Evolutionary conservation across 129 eudicot species (phyloP).

Genomic region (Arctium minus): DNA sequence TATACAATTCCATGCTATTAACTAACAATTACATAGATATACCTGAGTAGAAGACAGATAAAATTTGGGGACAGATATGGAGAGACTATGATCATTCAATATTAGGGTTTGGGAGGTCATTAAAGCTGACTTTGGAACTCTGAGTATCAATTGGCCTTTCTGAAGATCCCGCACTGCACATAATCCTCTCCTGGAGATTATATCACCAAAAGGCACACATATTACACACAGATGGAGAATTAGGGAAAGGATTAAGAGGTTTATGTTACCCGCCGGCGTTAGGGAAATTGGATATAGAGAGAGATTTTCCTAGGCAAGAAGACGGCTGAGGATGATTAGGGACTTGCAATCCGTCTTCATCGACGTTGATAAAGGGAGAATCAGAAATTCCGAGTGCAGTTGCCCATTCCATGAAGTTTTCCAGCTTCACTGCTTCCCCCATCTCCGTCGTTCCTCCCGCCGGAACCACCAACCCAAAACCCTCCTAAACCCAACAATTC

Average conservation of each 20-base stretch:
- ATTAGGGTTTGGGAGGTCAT: conserved; percentile 64
- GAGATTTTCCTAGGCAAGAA: conserved; percentile 57
- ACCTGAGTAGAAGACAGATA: conserved; percentile 72
- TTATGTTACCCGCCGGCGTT: conserved; percentile 69
- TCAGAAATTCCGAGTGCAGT: conserved; percentile 57
- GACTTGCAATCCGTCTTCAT: not conserved
- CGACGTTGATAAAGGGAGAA: conserved; percentile 11
- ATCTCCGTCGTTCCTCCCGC: conserved; percentile 21
- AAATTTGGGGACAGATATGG: conserved; percentile 27
- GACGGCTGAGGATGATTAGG: not conserved
- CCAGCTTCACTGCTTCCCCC: conserved; percentile 39
- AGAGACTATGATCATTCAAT: conserved; percentile 43
- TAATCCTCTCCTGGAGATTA: conserved; percentile 77
- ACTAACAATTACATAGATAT: not conserved
- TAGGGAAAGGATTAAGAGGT: not conserved
- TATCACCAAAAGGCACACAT: not conserved
- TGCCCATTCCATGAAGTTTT: conserved; percentile 60
- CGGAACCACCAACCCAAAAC: conserved; percentile 4
- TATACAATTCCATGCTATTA: not conserved
- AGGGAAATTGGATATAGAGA: conserved; percentile 58
- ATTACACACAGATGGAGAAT: not conserved
- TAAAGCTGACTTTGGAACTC: conserved; percentile 69
- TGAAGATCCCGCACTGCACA: conserved; percentile 68
- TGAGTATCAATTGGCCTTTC: conserved; percentile 73
- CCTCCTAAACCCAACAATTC: not conserved